Conservation (phyloP, 768 basidiomycete genomes). For the Tubosaeta sp. region DNA sequence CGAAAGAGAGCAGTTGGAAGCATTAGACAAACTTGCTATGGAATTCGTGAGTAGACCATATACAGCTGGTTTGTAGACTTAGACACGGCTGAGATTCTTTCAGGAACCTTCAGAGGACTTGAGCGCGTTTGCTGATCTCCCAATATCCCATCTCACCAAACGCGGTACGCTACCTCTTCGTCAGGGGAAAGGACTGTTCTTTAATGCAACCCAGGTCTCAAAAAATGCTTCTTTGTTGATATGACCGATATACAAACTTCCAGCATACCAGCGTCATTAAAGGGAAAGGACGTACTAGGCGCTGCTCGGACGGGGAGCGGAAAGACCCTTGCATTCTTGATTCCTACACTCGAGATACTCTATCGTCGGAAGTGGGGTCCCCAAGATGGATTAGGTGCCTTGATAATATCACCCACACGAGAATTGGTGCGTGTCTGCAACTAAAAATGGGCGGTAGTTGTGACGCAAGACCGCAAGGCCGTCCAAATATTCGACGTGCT, state of each 20-base stretch:
- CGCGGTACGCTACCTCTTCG: conserved; percentile 43
- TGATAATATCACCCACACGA: conserved; percentile 91
- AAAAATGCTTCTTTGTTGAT: conserved; percentile 78
- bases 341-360: conserved; percentile 62
- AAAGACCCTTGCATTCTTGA: conserved; percentile 69
- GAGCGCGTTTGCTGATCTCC: conserved; percentile 62
- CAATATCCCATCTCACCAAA: conserved; percentile 73
- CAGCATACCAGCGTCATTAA: conserved; percentile 56
- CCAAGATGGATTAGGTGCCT: conserved; percentile 74
- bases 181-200: background rate
- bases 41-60: conserved; percentile 44
- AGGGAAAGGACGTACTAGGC: conserved; percentile 62
- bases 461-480: conserved; percentile 47
- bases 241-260: conserved; percentile 80
- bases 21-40: conserved; percentile 45
- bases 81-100: conserved; percentile 10
- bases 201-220: conserved; percentile 54
- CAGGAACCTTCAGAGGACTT: conserved; percentile 52
- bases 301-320: conserved; percentile 71
- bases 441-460: background rate
- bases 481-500: conserved; percentile 98
- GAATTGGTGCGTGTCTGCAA: conserved; percentile 62
- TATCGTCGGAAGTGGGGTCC: conserved; percentile 68
- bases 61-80: background rate
- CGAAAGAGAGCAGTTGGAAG: conserved; percentile 49